Base-by-base conservation (phyloP, 768 basidiomycete species). In the Phanerodontia chrysosporium region DNA sequence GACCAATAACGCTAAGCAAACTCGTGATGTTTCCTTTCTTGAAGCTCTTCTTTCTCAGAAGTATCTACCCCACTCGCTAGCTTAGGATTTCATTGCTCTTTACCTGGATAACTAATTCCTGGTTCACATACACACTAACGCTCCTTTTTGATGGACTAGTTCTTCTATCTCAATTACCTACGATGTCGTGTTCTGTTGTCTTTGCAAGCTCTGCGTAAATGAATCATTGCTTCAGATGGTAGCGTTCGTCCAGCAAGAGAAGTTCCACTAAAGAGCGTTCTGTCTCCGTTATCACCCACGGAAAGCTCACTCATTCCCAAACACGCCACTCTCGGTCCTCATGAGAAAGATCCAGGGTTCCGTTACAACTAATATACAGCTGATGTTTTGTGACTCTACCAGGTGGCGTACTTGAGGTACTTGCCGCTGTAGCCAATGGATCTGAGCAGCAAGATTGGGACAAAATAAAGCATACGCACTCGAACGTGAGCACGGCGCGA, bases 401-500 rank as follows among this genome's bases (percentile, higher is more conserved):
- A 90, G 66, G 77, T 83, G 21, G 83, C 76, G 67, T 90, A 90
- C 5, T 87, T 83, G 64, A 90, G 74, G 74, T 89, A 90, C 68
- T 90, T 90, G 60, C 89, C 89, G 70, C 89, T 90, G 66, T 14
- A 55, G 28, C 25, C 48, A 29, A 39, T 39, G 44, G 21, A 28
- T 36, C n/a, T 57, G 29, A 55, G 45, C 7, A 16, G 21, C 30
- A 39, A 24, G 10, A 30, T 55, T 18, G 60, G 36, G n/a, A n/a
- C n/a, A 8, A 46, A 13, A 59, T 49, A 27, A 7, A 22, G 25
- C 32, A 24, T 27, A 77, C 89, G 64, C 65, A 92, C 90, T 92
- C 89, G 62, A 91, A 90, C 1, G 86, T 91, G 60, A 92, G 75
- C 18, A 90, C 65, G 9, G 91, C 86, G 45, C 90, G 87, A 64